A percentile compares a stretch with the other conserved stretches of the same genome.
Evolutionary conservation across 75 land plant genomes (phyloP).

Genomic region (Picea glauca): DNA sequence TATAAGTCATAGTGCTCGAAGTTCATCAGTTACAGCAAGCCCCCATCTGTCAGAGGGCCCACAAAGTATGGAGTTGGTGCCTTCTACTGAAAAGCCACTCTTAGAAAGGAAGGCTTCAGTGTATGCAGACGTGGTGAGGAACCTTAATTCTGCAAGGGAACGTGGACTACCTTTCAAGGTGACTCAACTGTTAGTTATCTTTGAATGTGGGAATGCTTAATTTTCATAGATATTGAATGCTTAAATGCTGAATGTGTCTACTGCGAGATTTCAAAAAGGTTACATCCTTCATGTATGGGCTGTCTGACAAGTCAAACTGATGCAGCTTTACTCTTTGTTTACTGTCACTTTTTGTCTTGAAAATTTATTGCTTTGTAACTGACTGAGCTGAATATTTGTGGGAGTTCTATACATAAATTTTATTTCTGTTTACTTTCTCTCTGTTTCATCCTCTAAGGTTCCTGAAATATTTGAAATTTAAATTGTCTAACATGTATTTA

Average conservation of each 20-base stretch:
- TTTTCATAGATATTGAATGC: conserved; percentile 11
- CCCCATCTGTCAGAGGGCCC: conserved; percentile 30
- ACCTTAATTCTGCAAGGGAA: conserved; percentile 78
- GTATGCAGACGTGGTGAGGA: conserved; percentile 71
- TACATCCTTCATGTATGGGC: too few relatives aligned
- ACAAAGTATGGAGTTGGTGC: conserved; percentile 33
- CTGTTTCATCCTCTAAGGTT: background rate
- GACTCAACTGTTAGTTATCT: conserved; percentile 8
- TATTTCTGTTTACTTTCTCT: too few relatives aligned
- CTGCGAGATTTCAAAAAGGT: too few relatives aligned
- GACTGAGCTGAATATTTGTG: too few relatives aligned
- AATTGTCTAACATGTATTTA: background rate
- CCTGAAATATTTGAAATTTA: background rate
- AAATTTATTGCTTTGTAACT: too few relatives aligned
- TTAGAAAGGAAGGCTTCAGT: conserved; percentile 70
- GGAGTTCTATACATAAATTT: too few relatives aligned
- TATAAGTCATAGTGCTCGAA: conserved; percentile 32
- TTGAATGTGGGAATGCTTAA: background rate
- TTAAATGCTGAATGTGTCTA: background rate
- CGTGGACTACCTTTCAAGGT: conserved; percentile 79
- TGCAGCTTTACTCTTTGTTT: too few relatives aligned
- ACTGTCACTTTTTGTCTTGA: too few relatives aligned
- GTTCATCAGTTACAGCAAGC: conserved; percentile 23
- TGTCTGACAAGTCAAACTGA: too few relatives aligned
- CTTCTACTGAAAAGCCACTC: conserved; percentile 34